These are phyloP conservation scores for Globisporangium recalcitrans DNA, from an alignment of 352 stramenopile species.

Conservation along the genomic window DNA sequence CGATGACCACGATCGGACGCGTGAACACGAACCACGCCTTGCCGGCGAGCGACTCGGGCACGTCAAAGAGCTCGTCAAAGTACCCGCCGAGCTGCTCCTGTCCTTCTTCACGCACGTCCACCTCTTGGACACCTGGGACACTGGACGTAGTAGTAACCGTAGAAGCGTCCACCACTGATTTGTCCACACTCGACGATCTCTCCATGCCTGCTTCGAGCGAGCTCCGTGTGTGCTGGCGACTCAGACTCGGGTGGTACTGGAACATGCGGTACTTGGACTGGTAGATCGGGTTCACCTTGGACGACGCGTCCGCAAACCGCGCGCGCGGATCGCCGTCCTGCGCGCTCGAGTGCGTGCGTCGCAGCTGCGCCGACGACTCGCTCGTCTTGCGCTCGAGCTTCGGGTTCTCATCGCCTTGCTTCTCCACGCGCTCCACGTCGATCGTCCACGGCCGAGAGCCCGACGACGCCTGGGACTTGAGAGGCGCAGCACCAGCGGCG, in stretches of 20 bases:
- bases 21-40: conserved; percentile 64
- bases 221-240: conserved; percentile 14
- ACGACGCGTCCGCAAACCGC: conserved; percentile 29
- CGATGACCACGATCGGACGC: conserved; percentile 58
- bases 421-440: conserved; percentile 24
- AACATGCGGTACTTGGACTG: conserved; percentile 73
- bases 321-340: conserved; percentile 13
- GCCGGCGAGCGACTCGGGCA: conserved; percentile 31
- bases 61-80: conserved; percentile 52
- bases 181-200: not conserved
- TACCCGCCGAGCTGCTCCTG: conserved; percentile 41
- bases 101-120: not conserved
- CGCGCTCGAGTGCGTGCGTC: not conserved
- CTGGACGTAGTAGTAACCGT: not conserved
- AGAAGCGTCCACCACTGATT: not conserved
- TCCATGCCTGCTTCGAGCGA: conserved; percentile 3
- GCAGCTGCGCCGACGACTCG: conserved; percentile 18
- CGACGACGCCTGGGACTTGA: conserved; percentile 5
- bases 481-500: not conserved
- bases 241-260: conserved; percentile 40
- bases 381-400: conserved; percentile 11
- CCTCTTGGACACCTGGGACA: not conserved
- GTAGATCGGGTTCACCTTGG: conserved; percentile 48
- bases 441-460: conserved; percentile 30
- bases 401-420: not conserved